Evolutionary conservation across 495 filamentous ascomycete genomes (phyloP).

Genomic region (Penicillium samsonianum): DNA sequence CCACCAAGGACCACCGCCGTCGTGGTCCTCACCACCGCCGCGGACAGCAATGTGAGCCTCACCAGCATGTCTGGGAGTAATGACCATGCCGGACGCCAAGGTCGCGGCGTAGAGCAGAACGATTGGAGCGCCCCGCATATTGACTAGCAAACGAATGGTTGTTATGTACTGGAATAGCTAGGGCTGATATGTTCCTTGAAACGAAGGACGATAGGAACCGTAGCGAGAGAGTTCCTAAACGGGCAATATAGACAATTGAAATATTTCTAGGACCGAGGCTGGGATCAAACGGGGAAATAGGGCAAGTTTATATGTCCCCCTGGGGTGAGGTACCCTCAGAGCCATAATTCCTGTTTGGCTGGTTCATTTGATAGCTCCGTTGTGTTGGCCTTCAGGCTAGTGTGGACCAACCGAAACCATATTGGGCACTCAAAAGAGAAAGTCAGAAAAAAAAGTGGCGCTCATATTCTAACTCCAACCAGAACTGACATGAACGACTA

Average conservation of each 20-base stretch:
- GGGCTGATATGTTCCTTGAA: constrained; percentile 10
- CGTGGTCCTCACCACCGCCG: constrained; percentile 12
- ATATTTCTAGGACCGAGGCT: background rate
- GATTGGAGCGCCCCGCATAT: constrained; percentile 23
- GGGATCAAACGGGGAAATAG: background rate
- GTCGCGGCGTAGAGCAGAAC: constrained; percentile 26
- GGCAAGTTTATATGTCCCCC: constrained; percentile 5
- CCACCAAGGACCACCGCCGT: constrained; percentile 8
- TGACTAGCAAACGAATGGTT: constrained; percentile 19
- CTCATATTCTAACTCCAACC: constrained; percentile 15
- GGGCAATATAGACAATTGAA: constrained; percentile 5
- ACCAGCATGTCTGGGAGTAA: constrained; percentile 18
- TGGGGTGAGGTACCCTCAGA: background rate
- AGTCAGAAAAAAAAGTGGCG: constrained; percentile 14
- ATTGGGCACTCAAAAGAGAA: constrained; percentile 15
- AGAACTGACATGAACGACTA: constrained; percentile 10
- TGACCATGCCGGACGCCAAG: constrained; percentile 23
- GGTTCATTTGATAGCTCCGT: constrained; percentile 1
- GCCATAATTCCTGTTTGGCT: background rate
- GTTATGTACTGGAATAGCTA: constrained; percentile 1
- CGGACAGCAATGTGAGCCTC: constrained; percentile 16
- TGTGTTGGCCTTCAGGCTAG: constrained; percentile 6
- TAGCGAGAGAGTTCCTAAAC: constrained; percentile 33
- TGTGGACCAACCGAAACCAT: constrained; percentile 14
- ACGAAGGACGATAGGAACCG: constrained; percentile 27